Base-by-base conservation (phyloP, 148 eudicot species). In the Spergularia marina region DNA sequence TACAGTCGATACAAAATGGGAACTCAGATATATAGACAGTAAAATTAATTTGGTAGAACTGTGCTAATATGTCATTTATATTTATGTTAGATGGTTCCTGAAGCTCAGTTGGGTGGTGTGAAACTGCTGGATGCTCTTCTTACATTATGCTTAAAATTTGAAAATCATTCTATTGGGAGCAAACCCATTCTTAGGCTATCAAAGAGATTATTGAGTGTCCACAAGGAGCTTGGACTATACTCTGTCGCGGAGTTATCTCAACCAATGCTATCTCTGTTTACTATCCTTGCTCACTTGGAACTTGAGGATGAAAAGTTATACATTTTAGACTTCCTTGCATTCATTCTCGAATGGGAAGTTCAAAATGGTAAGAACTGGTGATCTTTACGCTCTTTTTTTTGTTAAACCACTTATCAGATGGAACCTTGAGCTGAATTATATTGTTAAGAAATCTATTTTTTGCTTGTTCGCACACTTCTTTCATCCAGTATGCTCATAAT, bases 301-400 rank as follows among this genome's bases (percentile, higher is more conserved):
- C 77, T 88, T 75, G 99, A 92, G 75, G 97, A 92, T 78, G 92
- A 92, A 79, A 89, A 88, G 74, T 80, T 84, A 55, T 85, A 80
- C 65, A 63, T 89, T 61, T 74, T 92, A 69, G 87, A 84, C 53
- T 77, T 96, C 78, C 84, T 92, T 56, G 56, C 76, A 54, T 83
- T 84, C 68, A 81, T 92, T 62, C 70, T 92, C 68, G 80, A 79
- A 41, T 96, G 99, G 99, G 85, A 85, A 83, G 80, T 62, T 74
- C 82, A 87, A 84, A 83, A 83, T 79, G 99, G 99, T 95, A 87
- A 77, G 78, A 55, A 55, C 51, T 40, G 21, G 71, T 67, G 10
- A 14, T 30, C 10, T 44, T 44, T 3, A 5, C 9, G 13, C 40
- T n/a, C 4, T 34, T 54, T 64, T 4, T 18, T 44, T 57, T 53